phyloP scores from a whole-genome alignment of 2,329 filamentous ascomycete genomes.

The Colletotrichum tabaci region DNA sequence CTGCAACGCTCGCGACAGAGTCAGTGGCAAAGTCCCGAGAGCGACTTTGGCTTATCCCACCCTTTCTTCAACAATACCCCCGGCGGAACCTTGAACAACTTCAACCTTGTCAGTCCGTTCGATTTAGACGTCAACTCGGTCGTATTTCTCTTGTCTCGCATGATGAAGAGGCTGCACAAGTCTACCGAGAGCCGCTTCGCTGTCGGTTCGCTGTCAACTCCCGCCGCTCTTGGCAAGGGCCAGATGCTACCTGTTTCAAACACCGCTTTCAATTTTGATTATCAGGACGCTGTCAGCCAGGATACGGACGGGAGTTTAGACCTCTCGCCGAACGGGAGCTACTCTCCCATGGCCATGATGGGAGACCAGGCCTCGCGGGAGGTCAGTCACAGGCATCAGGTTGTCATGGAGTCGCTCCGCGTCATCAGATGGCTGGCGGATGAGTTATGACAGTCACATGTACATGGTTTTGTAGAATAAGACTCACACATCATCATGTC shows the following conservation, averaged over 20 bases:
- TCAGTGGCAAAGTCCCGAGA: slow-evolving; percentile 26
- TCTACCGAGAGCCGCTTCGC: slow-evolving; percentile 29
- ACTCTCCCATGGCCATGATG: slow-evolving; percentile 26
- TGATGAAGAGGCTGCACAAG: slow-evolving; percentile 39
- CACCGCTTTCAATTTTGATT: slow-evolving; percentile 19
- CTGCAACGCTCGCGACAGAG: slow-evolving; percentile 35
- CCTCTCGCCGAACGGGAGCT: background rate
- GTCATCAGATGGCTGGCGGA: slow-evolving; percentile 38
- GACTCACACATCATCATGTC: background rate
- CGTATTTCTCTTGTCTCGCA: slow-evolving; percentile 28
- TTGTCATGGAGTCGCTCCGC: slow-evolving; percentile 35
- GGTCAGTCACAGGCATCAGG: slow-evolving; percentile 31
- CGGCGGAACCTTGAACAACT: slow-evolving; percentile 14
- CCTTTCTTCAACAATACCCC: slow-evolving; percentile 19
- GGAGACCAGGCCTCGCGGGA: slow-evolving; percentile 27
- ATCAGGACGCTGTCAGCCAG: slow-evolving; percentile 33
- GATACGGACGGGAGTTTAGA: slow-evolving; percentile 23
- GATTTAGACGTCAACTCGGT: slow-evolving; percentile 37
- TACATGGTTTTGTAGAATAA: background rate
- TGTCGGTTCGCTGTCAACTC: background rate
- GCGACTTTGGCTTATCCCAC: slow-evolving; percentile 27
- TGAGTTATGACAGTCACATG: slow-evolving; percentile 29
- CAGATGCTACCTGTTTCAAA: background rate
- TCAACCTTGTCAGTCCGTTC: slow-evolving; percentile 26
- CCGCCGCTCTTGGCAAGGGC: background rate